Conservation (phyloP, 345 rosid genomes). For the Limnanthes douglasii region DNA sequence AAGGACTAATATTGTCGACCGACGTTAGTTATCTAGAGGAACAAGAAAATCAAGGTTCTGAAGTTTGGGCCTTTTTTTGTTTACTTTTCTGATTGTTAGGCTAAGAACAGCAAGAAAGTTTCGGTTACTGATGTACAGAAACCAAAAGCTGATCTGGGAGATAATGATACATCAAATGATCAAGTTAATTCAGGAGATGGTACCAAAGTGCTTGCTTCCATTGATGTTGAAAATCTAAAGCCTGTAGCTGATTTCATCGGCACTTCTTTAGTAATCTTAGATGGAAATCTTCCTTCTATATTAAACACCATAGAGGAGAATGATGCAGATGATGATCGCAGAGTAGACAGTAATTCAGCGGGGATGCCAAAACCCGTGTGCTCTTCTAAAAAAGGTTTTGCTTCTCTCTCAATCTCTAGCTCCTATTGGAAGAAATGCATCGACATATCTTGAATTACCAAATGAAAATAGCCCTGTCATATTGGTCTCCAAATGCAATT, state of each 20-base stretch:
- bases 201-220: too few relatives aligned
- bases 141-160: too few relatives aligned
- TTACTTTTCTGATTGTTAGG: conserved; percentile 20
- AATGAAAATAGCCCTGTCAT: too few relatives aligned
- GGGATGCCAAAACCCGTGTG: conserved; percentile 8
- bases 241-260: conserved; percentile 11
- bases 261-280: conserved; percentile 3
- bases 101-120: conserved; percentile 31
- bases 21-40: too few relatives aligned
- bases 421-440: neutral
- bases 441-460: too few relatives aligned
- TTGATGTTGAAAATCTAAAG: conserved; percentile 8
- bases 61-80: neutral
- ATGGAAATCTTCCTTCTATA: conserved; percentile 10
- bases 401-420: conserved; percentile 1
- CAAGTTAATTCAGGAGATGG: too few relatives aligned
- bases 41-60: too few relatives aligned
- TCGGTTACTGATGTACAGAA: too few relatives aligned
- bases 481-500: too few relatives aligned
- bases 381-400: conserved; percentile 20
- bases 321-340: conserved; percentile 2
- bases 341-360: conserved; percentile 10
- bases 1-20: too few relatives aligned
- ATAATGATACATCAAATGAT: too few relatives aligned
- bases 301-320: conserved; percentile 5